Percentiles rank a stretch among this genome's conserved stretches.
These are phyloP conservation scores for Talaromyces sp. DNA, from an alignment of 2,329 filamentous ascomycete species.

Conservation along the genomic window DNA sequence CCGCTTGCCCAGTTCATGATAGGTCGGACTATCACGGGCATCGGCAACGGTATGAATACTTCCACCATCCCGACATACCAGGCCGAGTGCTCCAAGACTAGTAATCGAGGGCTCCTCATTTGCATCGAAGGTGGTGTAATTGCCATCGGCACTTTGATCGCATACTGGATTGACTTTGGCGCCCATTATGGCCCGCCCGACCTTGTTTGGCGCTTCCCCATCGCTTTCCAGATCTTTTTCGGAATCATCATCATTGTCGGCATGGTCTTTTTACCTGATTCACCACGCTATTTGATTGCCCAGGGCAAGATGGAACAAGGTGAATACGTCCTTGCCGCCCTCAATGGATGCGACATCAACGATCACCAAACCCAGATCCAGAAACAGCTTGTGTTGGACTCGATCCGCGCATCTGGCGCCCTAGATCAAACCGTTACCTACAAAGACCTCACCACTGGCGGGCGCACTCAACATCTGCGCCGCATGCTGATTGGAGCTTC, in stretches of 20 bases:
- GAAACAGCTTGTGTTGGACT: slow-evolving; percentile 64
- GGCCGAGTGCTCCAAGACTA: slow-evolving; percentile 41
- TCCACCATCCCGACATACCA: slow-evolving; percentile 50
- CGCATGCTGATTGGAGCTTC: slow-evolving; percentile 20
- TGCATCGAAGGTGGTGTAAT: slow-evolving; percentile 46
- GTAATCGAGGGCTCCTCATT: slow-evolving; percentile 51
- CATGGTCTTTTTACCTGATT: slow-evolving; percentile 32
- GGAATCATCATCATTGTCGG: slow-evolving; percentile 34
- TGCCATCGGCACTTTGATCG: slow-evolving; percentile 26
- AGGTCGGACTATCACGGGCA: slow-evolving; percentile 47
- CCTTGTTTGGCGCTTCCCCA: slow-evolving; percentile 41
- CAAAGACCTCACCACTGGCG: slow-evolving; percentile 30
- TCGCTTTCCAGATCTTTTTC: slow-evolving; percentile 44
- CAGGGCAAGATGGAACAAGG: slow-evolving; percentile 44
- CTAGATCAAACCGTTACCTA: slow-evolving; percentile 47
- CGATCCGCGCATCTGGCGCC: slow-evolving; percentile 56
- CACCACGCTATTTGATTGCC: slow-evolving; percentile 35
- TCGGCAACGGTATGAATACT: slow-evolving; percentile 53
- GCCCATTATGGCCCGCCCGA: slow-evolving; percentile 18
- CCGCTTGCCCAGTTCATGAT: slow-evolving; percentile 47
- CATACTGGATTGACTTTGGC: slow-evolving; percentile 22
- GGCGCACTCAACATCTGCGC: slow-evolving; percentile 19
- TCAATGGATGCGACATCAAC: slow-evolving; percentile 40
- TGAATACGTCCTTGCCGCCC: slow-evolving; percentile 42
- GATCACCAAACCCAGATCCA: slow-evolving; percentile 51